Conservation (phyloP, 495 filamentous ascomycete species). For the Aspergillus campestris region DNA sequence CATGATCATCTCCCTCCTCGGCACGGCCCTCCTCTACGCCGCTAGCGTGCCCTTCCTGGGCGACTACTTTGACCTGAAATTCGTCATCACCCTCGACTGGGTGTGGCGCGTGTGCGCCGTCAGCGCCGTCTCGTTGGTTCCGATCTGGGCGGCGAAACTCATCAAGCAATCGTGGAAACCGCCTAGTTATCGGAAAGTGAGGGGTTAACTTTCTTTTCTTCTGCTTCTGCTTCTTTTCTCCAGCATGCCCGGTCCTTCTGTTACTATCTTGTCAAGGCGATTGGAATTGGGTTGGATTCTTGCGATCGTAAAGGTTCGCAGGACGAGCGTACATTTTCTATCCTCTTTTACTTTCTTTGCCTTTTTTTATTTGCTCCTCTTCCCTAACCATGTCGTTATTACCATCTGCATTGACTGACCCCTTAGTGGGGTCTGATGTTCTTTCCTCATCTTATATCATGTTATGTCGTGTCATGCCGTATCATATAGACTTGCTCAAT, state of each 20-base stretch:
- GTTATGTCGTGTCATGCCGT: not conserved
- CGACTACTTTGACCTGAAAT: conserved; percentile 81
- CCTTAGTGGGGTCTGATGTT: too few relatives aligned
- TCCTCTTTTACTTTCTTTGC: conserved; percentile 9
- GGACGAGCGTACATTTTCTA: conserved; percentile 7
- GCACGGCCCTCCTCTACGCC: conserved; percentile 71
- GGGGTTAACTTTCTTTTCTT: conserved; percentile 36
- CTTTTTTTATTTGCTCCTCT: conserved; percentile 2
- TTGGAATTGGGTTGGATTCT: too few relatives aligned
- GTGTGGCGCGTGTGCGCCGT: conserved; percentile 83
- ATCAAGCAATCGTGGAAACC: conserved; percentile 78
- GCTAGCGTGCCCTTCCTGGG: conserved; percentile 81
- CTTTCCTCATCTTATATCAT: not conserved
- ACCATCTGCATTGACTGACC: not conserved
- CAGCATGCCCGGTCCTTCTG: too few relatives aligned
- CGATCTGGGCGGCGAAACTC: conserved; percentile 79
- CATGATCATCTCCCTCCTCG: conserved; percentile 78
- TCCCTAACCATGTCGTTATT: not conserved
- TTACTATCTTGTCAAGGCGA: too few relatives aligned
- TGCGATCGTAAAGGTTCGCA: too few relatives aligned
- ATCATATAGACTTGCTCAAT: too few relatives aligned
- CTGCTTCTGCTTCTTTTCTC: not conserved
- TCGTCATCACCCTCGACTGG: conserved; percentile 71
- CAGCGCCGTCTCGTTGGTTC: conserved; percentile 66
- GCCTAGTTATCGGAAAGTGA: conserved; percentile 93